phyloP scores from a whole-genome alignment of 495 filamentous ascomycete genomes.

The Penicillium robsamsonii region DNA sequence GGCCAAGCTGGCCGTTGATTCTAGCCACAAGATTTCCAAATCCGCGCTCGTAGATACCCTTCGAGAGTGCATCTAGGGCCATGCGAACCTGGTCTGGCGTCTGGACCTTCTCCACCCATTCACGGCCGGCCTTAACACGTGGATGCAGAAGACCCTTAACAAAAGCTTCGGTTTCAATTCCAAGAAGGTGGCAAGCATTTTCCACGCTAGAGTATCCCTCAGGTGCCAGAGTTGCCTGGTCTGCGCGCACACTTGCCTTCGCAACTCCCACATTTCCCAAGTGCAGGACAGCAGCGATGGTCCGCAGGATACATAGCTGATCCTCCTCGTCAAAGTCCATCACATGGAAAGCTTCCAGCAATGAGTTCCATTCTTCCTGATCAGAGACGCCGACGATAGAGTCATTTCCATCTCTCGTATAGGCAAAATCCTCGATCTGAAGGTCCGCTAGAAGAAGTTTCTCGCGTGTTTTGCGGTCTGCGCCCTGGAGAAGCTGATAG shows the following conservation, averaged over 20 bases:
- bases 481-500: constrained; percentile 89
- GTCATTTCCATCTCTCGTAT: constrained; percentile 88
- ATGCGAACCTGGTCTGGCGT: constrained; percentile 94
- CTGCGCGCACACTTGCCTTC: constrained; percentile 83
- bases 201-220: constrained; percentile 69
- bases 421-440: constrained; percentile 82
- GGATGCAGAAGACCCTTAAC: constrained; percentile 87
- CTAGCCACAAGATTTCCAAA: constrained; percentile 90
- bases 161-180: constrained; percentile 80
- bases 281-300: constrained; percentile 87
- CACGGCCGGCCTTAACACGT: constrained; percentile 87
- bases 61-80: constrained; percentile 85
- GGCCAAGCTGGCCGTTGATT: constrained; percentile 89
- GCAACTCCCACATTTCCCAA: constrained; percentile 87
- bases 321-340: constrained; percentile 93
- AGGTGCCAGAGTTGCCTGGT: constrained; percentile 80
- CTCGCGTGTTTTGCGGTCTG: constrained; percentile 66
- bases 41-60: constrained; percentile 94
- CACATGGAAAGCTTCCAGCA: constrained; percentile 89
- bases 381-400: constrained; percentile 90
- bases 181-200: constrained; percentile 79
- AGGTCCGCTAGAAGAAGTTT: constrained; percentile 71
- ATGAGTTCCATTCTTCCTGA: constrained; percentile 79
- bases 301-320: constrained; percentile 76
- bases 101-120: constrained; percentile 98